Percentiles rank a stretch among this genome's conserved stretches.
Conservation (phyloP, 768 basidiomycete species). For the Suillus spraguei region DNA sequence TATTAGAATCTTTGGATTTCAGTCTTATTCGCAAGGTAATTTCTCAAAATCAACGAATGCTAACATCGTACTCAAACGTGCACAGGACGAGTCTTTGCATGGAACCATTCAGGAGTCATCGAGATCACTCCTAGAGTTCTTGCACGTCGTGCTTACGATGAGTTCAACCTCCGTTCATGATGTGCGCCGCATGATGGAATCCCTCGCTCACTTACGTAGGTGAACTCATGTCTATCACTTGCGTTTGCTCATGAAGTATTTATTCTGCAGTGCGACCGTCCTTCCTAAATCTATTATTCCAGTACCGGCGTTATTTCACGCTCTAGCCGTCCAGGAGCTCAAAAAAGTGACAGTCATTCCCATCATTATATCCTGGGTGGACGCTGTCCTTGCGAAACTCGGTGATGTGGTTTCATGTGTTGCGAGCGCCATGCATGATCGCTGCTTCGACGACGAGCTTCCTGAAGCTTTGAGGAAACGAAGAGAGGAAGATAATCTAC, state of each 20-base stretch:
- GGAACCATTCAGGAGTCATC: conserved; percentile 38
- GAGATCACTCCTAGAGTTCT: conserved; percentile 31
- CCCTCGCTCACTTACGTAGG: conserved; percentile 26
- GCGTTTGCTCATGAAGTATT: conserved; percentile 9
- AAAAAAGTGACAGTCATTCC: conserved; percentile 23
- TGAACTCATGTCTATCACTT: neutral
- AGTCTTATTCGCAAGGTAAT: conserved; percentile 31
- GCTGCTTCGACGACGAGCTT: conserved; percentile 17
- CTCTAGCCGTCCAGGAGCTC: conserved; percentile 40
- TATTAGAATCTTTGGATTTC: conserved; percentile 32
- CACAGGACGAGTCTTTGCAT: conserved; percentile 37
- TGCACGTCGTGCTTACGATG: conserved; percentile 27
- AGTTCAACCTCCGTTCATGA: conserved; percentile 9
- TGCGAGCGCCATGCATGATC: conserved; percentile 26
- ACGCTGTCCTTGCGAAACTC: conserved; percentile 58
- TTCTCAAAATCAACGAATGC: neutral
- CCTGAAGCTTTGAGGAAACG: conserved; percentile 39
- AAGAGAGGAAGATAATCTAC: conserved; percentile 51
- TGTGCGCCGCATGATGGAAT: conserved; percentile 15
- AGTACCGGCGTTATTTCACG: conserved; percentile 52
- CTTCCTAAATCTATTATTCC: conserved; percentile 47
- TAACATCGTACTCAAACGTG: conserved; percentile 14
- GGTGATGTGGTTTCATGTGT: conserved; percentile 39
- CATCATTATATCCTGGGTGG: conserved; percentile 64
- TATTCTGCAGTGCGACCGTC: conserved; percentile 33